A percentile compares a stretch with the other conserved stretches of the same genome.
Evolutionary conservation across 1,139 yeast species (phyloP).

Genomic region (Taphrina betulina): DNA sequence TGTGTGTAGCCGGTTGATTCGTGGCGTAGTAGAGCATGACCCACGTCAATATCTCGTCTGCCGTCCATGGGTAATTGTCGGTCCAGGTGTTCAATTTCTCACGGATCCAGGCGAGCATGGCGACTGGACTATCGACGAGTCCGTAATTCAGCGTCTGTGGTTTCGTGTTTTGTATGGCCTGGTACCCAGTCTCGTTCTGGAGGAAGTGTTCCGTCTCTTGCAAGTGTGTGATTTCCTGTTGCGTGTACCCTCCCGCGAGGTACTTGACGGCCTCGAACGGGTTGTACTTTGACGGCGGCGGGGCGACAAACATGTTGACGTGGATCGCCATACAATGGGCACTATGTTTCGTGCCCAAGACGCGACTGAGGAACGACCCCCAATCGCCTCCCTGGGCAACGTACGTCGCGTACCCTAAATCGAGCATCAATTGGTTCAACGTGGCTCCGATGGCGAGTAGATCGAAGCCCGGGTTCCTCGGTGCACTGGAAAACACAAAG

Average conservation of each 20-base stretch:
- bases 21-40: slow-evolving; percentile 26
- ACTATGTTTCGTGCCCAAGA: slow-evolving; percentile 8
- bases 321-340: slow-evolving; percentile 30
- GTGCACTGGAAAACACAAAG: slow-evolving; percentile 21
- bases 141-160: slow-evolving; percentile 32
- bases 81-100: slow-evolving; percentile 30
- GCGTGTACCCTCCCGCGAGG: slow-evolving; percentile 16
- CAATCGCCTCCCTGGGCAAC: slow-evolving; percentile 33
- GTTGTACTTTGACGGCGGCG: slow-evolving; percentile 24
- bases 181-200: slow-evolving; percentile 27
- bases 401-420: slow-evolving; percentile 22
- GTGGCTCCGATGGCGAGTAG: slow-evolving; percentile 24
- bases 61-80: slow-evolving; percentile 20
- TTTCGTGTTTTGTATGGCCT: slow-evolving; percentile 23
- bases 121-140: slow-evolving; percentile 31
- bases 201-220: slow-evolving; percentile 8
- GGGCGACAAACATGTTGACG: slow-evolving; percentile 29
- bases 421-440: slow-evolving; percentile 30
- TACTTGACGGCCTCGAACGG: slow-evolving; percentile 27
- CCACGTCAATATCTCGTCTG: slow-evolving; percentile 31
- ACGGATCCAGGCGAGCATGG: slow-evolving; percentile 32
- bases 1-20: slow-evolving; percentile 28
- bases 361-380: slow-evolving; percentile 29
- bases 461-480: slow-evolving; percentile 27
- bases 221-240: slow-evolving; percentile 5